Evolutionary conservation across 2,329 filamentous ascomycete genomes (phyloP).

Genomic region (Beauveria asiatica): DNA sequence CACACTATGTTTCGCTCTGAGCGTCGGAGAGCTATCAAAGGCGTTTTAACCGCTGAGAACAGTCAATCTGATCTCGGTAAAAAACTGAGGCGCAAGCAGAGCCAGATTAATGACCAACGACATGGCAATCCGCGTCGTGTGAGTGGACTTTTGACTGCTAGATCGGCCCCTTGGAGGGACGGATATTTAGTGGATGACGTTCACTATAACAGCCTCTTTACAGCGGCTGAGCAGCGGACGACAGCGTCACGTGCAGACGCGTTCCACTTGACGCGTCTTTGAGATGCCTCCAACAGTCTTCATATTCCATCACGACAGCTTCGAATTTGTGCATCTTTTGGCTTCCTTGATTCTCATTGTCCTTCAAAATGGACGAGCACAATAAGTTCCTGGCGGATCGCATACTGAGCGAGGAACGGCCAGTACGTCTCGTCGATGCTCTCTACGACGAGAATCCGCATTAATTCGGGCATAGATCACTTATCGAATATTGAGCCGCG

Average conservation of each 20-base stretch:
- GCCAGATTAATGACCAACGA: background rate
- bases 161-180: background rate
- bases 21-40: background rate
- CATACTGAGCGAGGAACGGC: conserved; percentile 65
- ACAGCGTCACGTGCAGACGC: conserved; percentile 9
- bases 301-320: background rate
- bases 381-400: conserved; percentile 65
- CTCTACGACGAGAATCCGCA: background rate
- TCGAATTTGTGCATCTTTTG: background rate
- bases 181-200: background rate
- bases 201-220: background rate
- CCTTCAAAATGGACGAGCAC: conserved; percentile 48
- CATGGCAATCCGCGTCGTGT: conserved; percentile 5
- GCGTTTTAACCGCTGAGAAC: background rate
- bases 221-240: background rate
- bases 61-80: background rate
- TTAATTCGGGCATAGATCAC: conserved; percentile 53
- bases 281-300: background rate
- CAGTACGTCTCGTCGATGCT: conserved; percentile 39
- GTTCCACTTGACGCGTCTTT: conserved; percentile 8
- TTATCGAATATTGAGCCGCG: conserved; percentile 76
- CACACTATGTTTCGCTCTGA: background rate
- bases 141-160: background rate
- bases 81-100: background rate
- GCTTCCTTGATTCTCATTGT: background rate